A percentile compares a stretch with the other conserved stretches of the same genome.
phyloP scores from a whole-genome alignment of 441 rosid species.

The Populus hybrid region DNA sequence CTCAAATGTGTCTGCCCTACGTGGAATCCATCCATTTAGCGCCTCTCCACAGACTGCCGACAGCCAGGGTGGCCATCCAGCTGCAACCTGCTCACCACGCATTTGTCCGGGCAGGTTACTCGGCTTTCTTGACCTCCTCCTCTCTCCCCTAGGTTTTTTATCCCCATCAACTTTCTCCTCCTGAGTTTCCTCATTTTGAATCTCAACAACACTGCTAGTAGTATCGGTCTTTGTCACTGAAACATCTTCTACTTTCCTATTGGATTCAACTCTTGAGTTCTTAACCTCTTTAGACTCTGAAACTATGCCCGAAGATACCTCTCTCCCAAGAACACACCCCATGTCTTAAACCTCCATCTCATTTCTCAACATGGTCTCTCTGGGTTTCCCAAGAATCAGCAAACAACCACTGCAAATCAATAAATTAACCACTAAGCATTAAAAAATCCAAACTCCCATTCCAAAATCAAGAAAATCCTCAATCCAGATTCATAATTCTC shows the following conservation, averaged over 20 bases:
- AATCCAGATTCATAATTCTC: not conserved
- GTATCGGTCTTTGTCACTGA: slow-evolving; percentile 39
- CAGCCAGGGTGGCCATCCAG: slow-evolving; percentile 97
- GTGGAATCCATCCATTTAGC: slow-evolving; percentile 85
- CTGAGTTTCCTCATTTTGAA: slow-evolving; percentile 40
- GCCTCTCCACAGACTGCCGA: slow-evolving; percentile 96
- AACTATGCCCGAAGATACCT: slow-evolving; percentile 53
- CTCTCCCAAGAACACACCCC: slow-evolving; percentile 95
- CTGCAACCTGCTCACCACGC: slow-evolving; percentile 85
- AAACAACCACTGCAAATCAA: slow-evolving; percentile 30
- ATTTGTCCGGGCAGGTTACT: slow-evolving; percentile 63
- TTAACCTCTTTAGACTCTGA: slow-evolving; percentile 51
- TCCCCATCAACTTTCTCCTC: slow-evolving; percentile 53
- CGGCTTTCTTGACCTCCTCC: slow-evolving; percentile 57
- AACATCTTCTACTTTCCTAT: slow-evolving; percentile 37
- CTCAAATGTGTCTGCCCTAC: slow-evolving; percentile 86
- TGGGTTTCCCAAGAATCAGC: slow-evolving; percentile 23
- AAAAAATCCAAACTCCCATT: not conserved
- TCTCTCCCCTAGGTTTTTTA: slow-evolving; percentile 53
- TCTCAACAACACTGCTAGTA: slow-evolving; percentile 31
- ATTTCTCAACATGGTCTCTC: slow-evolving; percentile 54
- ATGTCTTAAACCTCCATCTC: slow-evolving; percentile 58
- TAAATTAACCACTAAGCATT: slow-evolving; percentile 7
- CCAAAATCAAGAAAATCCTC: not conserved
- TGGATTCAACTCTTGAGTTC: slow-evolving; percentile 38